Percentiles rank a stretch among this genome's conserved stretches.
These are phyloP conservation scores for Teratosphaeria pseudoeucalypti DNA, from an alignment of 2,329 filamentous ascomycete species.

Conservation along the genomic window DNA sequence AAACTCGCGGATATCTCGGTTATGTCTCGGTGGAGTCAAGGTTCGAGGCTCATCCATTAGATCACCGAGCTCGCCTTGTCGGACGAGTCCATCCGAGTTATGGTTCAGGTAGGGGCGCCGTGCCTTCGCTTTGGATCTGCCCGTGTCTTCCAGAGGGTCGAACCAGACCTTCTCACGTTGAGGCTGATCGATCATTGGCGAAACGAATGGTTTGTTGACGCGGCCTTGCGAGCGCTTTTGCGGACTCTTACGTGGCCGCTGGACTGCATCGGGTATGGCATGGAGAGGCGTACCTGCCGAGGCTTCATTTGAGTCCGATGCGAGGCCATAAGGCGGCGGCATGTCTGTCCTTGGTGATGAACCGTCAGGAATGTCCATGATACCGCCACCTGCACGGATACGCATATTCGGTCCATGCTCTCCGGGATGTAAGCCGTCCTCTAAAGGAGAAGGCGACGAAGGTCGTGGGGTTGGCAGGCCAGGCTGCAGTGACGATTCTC, in stretches of 20 bases:
- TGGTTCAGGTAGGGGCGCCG: not conserved
- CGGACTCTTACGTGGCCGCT: constrained; percentile 10
- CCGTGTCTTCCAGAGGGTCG: constrained; percentile 16
- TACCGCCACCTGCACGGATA: not conserved
- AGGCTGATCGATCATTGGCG: constrained; percentile 13
- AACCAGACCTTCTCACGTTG: constrained; percentile 20
- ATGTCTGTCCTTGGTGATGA: not conserved
- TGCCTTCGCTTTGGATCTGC: constrained; percentile 2
- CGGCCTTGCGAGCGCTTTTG: constrained; percentile 7
- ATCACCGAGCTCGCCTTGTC: constrained; percentile 18
- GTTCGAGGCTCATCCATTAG: constrained; percentile 10
- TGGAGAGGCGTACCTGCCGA: constrained; percentile 14
- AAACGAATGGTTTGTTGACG: constrained; percentile 21
- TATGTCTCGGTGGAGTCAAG: constrained; percentile 16
- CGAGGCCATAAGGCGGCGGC: not conserved
- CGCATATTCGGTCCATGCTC: constrained; percentile 12
- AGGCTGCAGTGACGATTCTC: not conserved
- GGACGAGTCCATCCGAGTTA: constrained; percentile 9
- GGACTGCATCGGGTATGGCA: constrained; percentile 13
- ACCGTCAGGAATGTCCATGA: not conserved
- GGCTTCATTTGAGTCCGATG: constrained; percentile 5
- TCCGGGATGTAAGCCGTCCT: constrained; percentile 11
- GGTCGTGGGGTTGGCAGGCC: constrained; percentile 20
- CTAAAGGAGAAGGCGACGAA: constrained; percentile 19
- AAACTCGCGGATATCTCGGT: constrained; percentile 25